Evolutionary conservation across 768 basidiomycete genomes (phyloP), one percentile per base, ranked within the genome.

Genomic region (Mycena vitilis): DNA sequence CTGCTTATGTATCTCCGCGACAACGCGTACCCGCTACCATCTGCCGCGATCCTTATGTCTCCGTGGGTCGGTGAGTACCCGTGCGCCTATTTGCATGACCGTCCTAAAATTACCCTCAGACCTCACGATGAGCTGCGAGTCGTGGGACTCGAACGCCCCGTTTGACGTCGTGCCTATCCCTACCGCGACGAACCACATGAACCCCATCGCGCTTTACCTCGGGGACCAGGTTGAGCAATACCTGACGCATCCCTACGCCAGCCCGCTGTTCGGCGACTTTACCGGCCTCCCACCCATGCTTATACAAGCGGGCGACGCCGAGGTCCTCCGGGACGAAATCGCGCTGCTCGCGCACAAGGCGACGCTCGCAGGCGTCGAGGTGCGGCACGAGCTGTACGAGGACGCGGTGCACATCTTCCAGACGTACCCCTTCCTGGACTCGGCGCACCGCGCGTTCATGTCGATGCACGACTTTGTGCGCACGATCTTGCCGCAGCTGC

Each of bases 391-490:
- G 76, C 79, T 94, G 45, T 98, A 94, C 74, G 92, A 96, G 74
- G 97, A 99, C 79, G 92, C 91, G 58, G 86, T 95, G 15, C 96
- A 98, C 73, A 93, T 97, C 15, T 98, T 98, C 77, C 96, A 97
- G 76, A 85, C 89, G 18, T 93, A 94, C 73, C 93, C 94, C 0
- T 97, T 95, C 78, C 83, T 94, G 23, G 84, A 88, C 11, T 83
- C 87, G 4, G 80, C 91, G 34, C 84, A 80, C n/a, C 86, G 86
- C 51, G 89, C 94, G 4, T 93, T 93, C 77, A 71, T 84, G 57
- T 91, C 91, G 7, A 92, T 91, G 78, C 85, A 87, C 37, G 84
- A 89, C 66, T 95, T 94, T 75, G 88, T 92, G 38, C 84, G 85
- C 53, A 81, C 84, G 44, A 79, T 83, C 51, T 83, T 93, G n/a